Conservation (phyloP, 192 early-diverging fungal genomes). For the Podila epicladia region DNA sequence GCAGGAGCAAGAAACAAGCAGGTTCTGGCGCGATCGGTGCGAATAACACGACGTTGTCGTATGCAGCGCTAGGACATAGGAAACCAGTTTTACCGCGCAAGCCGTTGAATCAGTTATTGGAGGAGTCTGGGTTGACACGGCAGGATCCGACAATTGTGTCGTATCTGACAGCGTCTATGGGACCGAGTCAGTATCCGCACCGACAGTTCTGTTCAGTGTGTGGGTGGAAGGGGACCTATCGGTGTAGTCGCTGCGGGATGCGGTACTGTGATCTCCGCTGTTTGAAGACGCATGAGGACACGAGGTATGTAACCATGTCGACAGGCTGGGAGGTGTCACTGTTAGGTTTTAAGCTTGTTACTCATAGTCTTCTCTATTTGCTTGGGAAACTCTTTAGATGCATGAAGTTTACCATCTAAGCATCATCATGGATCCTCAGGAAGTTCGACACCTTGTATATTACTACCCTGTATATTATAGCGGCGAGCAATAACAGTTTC, state of each 20-base stretch:
- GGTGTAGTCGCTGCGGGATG: slow-evolving; percentile 72
- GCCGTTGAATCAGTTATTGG: slow-evolving; percentile 35
- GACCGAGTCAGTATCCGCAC: slow-evolving; percentile 45
- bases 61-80: slow-evolving; percentile 8
- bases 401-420: slow-evolving; percentile 46
- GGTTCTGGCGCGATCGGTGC: background rate
- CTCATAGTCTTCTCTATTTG: background rate
- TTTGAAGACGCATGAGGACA: slow-evolving; percentile 66
- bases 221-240: slow-evolving; percentile 68
- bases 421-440: no score
- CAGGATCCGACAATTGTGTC: background rate
- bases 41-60: background rate
- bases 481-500: no score
- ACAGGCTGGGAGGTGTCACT: background rate
- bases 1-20: slow-evolving; percentile 25
- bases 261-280: slow-evolving; percentile 71
- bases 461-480: no score
- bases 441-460: no score
- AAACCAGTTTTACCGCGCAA: slow-evolving; percentile 31
- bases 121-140: slow-evolving; percentile 23
- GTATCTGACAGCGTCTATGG: slow-evolving; percentile 53
- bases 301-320: slow-evolving; percentile 48
- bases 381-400: slow-evolving; percentile 10
- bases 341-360: background rate
- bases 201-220: slow-evolving; percentile 75